These are phyloP conservation scores for Geotrichum restrictum DNA, from an alignment of 1,139 yeast species.

Conservation along the genomic window DNA sequence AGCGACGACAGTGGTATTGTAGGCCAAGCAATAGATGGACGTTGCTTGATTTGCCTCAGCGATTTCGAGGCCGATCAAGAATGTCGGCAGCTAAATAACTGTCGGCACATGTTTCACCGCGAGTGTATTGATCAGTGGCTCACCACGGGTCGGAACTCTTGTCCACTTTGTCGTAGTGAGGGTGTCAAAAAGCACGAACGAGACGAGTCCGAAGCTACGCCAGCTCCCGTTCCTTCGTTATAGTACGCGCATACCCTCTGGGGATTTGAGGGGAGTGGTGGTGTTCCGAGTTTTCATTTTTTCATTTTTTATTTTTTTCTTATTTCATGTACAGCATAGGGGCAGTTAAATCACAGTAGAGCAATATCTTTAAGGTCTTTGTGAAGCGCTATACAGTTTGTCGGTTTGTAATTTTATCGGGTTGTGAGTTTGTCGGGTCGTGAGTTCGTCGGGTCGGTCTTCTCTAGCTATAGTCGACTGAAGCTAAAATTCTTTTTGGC, in stretches of 20 bases:
- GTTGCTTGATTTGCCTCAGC: conserved; percentile 51
- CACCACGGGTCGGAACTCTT: conserved; percentile 50
- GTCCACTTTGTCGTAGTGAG: conserved; percentile 53
- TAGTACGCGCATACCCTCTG: no score
- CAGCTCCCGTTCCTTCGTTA: neutral
- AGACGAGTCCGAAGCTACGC: neutral
- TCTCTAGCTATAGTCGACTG: no score
- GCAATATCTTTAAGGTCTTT: no score
- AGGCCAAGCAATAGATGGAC: conserved; percentile 29
- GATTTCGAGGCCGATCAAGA: conserved; percentile 47
- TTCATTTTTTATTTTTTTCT: neutral
- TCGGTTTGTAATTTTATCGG: no score
- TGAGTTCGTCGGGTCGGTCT: no score
- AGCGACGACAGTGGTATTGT: conserved; percentile 12
- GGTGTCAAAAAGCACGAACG: conserved; percentile 36
- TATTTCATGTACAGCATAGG: no score
- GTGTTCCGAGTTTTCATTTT: neutral
- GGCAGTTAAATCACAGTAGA: no score
- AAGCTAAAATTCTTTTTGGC: no score
- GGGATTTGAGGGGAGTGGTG: no score
- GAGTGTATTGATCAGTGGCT: conserved; percentile 58
- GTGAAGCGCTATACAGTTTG: no score
- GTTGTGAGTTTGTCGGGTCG: no score
- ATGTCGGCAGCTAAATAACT: conserved; percentile 44
- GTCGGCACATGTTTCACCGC: conserved; percentile 50